Base-by-base conservation (phyloP, 2,329 filamentous ascomycete species). In the Fusarium austroafricanum region DNA sequence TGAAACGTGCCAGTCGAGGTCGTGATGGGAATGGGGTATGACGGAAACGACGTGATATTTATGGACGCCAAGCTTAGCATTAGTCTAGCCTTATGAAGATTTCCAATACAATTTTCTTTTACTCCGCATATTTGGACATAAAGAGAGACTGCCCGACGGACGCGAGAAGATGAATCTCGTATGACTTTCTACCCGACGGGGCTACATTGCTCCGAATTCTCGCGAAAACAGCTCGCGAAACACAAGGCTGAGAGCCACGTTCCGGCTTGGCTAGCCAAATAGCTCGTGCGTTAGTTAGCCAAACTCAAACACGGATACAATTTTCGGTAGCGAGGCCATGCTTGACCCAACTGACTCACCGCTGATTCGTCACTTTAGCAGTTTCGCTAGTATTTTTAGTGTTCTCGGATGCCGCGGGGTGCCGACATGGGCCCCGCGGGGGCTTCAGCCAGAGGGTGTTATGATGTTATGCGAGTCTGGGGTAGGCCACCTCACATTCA, bases 381-480 rank as follows among this genome's bases (percentile, higher is more conserved):
- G n/a, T n/a, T n/a, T n/a, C n/a, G n/a, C n/a, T 17, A 15, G 17
- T n/a, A 28, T 18, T 23, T 38, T 23, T 29, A 29, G 43, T 21
- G 10, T 6, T 21, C 28, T 55, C 58, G 58, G 58, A 4, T 5
- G 40, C 33, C 58, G 58, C 58, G 58, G 58, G 38, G 5, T 2
- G 0, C 58, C 58, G 58, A 46, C 6, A 8, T 10, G 56, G 46
- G 18, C 28, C 31, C 39, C 50, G 52, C 52, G 52, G n/a, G n/a
- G n/a, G n/a, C n/a, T n/a, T n/a, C n/a, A n/a, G n/a, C n/a, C n/a
- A n/a, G n/a, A n/a, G n/a, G n/a, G n/a, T n/a, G n/a, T n/a, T n/a
- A n/a, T n/a, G n/a, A n/a, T n/a, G n/a, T n/a, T n/a, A n/a, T n/a
- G n/a, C n/a, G n/a, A n/a, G n/a, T n/a, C n/a, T n/a, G n/a, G n/a